Evolutionary conservation across 192 early-diverging fungal genomes (phyloP).

Genomic region (Pilaira anomala): DNA sequence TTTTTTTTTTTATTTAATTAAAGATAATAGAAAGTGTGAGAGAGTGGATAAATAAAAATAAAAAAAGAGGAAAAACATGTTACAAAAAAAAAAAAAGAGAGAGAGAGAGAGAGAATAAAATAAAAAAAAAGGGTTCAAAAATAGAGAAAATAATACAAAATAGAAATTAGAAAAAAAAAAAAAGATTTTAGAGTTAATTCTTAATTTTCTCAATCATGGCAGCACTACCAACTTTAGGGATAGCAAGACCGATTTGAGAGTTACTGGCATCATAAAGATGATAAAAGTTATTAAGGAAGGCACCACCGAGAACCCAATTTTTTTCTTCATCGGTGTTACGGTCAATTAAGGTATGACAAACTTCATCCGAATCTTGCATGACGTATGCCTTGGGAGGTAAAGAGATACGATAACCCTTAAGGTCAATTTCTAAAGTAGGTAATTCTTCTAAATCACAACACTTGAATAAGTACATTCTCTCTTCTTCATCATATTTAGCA

Average conservation of each 20-base stretch:
- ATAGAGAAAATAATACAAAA: too few relatives aligned
- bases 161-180: too few relatives aligned
- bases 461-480: slow-evolving; percentile 18
- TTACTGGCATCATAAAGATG: slow-evolving; percentile 29
- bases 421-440: slow-evolving; percentile 16
- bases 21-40: too few relatives aligned
- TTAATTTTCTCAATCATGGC: slow-evolving; percentile 27
- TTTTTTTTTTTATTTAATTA: too few relatives aligned
- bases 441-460: slow-evolving; percentile 18
- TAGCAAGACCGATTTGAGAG: slow-evolving; percentile 28
- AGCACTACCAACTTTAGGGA: slow-evolving; percentile 9
- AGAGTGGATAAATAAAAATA: too few relatives aligned
- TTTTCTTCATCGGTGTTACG: slow-evolving; percentile 12
- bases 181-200: too few relatives aligned
- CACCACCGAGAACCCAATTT: slow-evolving; percentile 28
- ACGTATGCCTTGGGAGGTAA: slow-evolving; percentile 19
- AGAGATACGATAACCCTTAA: slow-evolving; percentile 18
- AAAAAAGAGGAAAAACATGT: too few relatives aligned
- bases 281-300: slow-evolving; percentile 33
- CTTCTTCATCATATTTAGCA: slow-evolving; percentile 8
- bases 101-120: too few relatives aligned
- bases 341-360: slow-evolving; percentile 18
- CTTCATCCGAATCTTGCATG: slow-evolving; percentile 1
- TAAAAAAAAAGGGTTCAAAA: too few relatives aligned
- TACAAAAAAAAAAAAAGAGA: too few relatives aligned